Evolutionary conservation across 768 basidiomycete genomes (phyloP).

Genomic region (Psilocybe azurescens): DNA sequence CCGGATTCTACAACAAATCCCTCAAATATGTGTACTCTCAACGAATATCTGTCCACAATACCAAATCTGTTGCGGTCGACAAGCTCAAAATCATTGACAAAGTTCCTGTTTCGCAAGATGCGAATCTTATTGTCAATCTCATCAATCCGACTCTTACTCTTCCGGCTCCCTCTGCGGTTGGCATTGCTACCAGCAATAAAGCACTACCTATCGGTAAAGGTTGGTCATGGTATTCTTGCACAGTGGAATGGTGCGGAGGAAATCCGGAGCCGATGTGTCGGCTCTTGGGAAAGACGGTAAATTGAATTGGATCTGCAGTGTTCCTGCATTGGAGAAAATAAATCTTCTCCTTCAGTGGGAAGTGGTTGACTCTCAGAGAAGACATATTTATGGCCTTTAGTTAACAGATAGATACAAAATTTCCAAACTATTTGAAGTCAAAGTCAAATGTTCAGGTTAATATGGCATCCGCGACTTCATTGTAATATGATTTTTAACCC

Average conservation of each 20-base stretch:
- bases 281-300: constrained; percentile 36
- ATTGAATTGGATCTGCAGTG: constrained; percentile 33
- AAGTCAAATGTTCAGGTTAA: no score
- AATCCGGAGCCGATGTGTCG: constrained; percentile 17
- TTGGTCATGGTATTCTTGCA: constrained; percentile 29
- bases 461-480: no score
- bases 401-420: no score
- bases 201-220: constrained; percentile 13
- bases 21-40: constrained; percentile 32
- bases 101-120: constrained; percentile 39
- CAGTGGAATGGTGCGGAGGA: constrained; percentile 36
- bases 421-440: no score
- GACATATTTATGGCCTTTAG: constrained; percentile 7
- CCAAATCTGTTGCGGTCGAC: constrained; percentile 30
- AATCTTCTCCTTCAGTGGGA: constrained; percentile 39
- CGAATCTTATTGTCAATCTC: constrained; percentile 37
- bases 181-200: no score
- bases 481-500: no score
- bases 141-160: constrained; percentile 30
- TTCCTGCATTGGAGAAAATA: constrained; percentile 34
- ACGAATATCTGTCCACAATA: constrained; percentile 40
- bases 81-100: constrained; percentile 38
- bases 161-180: neutral
- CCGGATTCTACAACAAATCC: constrained; percentile 36
- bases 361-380: constrained; percentile 23